phyloP scores from a whole-genome alignment of 371 early-diverging fungal species.

The Catenaria anguillulae region DNA sequence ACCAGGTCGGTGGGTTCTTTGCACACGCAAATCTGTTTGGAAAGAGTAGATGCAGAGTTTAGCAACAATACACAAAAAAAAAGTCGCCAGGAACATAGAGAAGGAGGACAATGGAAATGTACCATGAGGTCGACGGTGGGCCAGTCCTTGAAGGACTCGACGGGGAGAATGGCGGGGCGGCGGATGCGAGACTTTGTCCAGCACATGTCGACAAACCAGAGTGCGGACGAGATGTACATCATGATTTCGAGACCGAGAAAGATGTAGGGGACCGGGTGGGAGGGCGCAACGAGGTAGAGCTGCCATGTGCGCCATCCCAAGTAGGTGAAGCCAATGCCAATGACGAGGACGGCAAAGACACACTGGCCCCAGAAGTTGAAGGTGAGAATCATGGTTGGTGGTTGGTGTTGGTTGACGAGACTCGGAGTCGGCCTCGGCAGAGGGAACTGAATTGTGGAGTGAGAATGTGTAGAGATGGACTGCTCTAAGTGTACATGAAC shows the following conservation, averaged over 20 bases:
- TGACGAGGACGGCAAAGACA: slow-evolving; percentile 1
- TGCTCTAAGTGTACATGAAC: no score
- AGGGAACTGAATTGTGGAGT: no score
- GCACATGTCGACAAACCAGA: slow-evolving; percentile 7
- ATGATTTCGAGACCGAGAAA: slow-evolving; percentile 8
- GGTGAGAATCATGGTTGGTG: not conserved
- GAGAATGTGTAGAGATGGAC: no score
- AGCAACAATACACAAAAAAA: no score
- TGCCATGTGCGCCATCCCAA: slow-evolving; percentile 1
- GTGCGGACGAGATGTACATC: slow-evolving; percentile 1
- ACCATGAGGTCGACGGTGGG: not conserved
- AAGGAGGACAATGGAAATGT: slow-evolving; percentile 7
- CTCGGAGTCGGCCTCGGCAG: no score
- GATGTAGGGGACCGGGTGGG: slow-evolving; percentile 7
- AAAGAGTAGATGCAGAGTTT: no score
- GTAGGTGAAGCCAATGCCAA: not conserved
- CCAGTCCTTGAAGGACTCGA: no score
- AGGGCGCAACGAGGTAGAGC: not conserved
- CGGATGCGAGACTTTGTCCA: no score
- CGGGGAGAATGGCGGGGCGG: not conserved
- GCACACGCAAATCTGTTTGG: no score
- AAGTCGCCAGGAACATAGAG: no score
- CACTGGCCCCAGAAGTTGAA: slow-evolving; percentile 3
- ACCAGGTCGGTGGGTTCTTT: slow-evolving; percentile 8
- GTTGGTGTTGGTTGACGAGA: no score